Base-by-base conservation (phyloP, 345 rosid genomes). In the Arabidopsis suecica region DNA sequence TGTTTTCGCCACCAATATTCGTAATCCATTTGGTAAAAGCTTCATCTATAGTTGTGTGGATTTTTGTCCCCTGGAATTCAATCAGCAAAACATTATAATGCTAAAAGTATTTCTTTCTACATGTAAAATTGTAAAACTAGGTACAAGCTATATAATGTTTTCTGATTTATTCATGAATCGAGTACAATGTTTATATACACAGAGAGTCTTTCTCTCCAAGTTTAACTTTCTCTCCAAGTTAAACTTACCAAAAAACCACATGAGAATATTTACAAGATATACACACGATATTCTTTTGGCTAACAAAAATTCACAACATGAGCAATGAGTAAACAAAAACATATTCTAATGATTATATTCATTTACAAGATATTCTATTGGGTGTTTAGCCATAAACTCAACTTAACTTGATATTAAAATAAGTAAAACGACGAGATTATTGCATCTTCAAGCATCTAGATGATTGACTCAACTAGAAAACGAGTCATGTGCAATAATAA, bases 11-110 rank as follows among this genome's bases (percentile, higher is more conserved):
- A 36, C 49, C 20, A 48, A 48, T 36, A n/a, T 60, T 9, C 5
- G 6, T 2, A 71, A 37, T 48, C 68, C 75, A 71, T 59, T 71
- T 60, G 4, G 60, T 36, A 13, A 60, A 48, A 36, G 37, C 30
- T 37, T 60, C 60, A n/a, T 18, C 67, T 1, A 60, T 23, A 13
- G 38, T 47, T 22, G 66, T 25, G 32, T 70, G 47, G 22, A 70
- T 22, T 13, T 16, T 59, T 70, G 56, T 45, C 47, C 66, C 49
- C 75, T 59, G 12, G 5, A 47, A 47, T 20, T 20, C 34, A 33
- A 58, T 45, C 13, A 8, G 3, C 40, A 70, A 44, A 34, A 33
- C 7, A 13, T 22, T 40, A 22, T 10, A 60, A 37, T 60, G 4
- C 42, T 53, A 23, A 10, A 53, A 9, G 4, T 55, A 55, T 55